Percentiles rank a stretch among this genome's conserved stretches.
Evolutionary conservation across 805 yeast genomes (phyloP).

Genomic region (Candida nonsorbophila): DNA sequence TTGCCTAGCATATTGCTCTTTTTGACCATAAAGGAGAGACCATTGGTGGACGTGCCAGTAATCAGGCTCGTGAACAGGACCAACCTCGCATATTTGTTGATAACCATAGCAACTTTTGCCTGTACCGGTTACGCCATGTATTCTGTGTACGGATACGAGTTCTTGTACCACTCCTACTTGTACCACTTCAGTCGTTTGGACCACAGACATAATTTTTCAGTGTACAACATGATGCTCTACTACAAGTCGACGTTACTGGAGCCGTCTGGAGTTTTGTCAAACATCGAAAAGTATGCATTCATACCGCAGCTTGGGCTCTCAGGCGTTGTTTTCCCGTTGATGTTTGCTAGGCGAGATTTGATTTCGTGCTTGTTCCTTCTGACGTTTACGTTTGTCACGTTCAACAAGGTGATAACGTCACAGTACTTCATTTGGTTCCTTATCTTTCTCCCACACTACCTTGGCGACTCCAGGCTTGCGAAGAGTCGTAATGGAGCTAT

Average conservation of each 20-base stretch:
- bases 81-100: conserved; percentile 21
- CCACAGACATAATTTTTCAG: conserved; percentile 91
- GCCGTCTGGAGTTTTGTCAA: conserved; percentile 10
- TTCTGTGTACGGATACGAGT: conserved; percentile 65
- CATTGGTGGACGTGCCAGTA: conserved; percentile 20
- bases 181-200: conserved; percentile 83
- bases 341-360: conserved; percentile 25
- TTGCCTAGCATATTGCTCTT: conserved; percentile 62
- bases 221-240: conserved; percentile 74
- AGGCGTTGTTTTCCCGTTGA: conserved; percentile 52
- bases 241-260: conserved; percentile 41
- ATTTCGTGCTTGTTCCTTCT: conserved; percentile 33
- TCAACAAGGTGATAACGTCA: conserved; percentile 70
- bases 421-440: conserved; percentile 96
- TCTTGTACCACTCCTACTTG: conserved; percentile 68
- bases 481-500: conserved; percentile 31
- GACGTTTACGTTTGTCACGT: conserved; percentile 39
- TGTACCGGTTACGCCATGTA: conserved; percentile 58
- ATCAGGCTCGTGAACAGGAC: conserved; percentile 33
- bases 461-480: conserved; percentile 40
- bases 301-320: conserved; percentile 73
- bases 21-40: conserved; percentile 19
- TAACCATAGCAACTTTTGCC: conserved; percentile 40
- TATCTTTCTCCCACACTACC: conserved; percentile 71
- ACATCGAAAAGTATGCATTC: conserved; percentile 63